Percentiles rank a stretch among this genome's conserved stretches.
Evolutionary conservation across 495 filamentous ascomycete genomes (phyloP).

Genomic region (Tirmania nivea): DNA sequence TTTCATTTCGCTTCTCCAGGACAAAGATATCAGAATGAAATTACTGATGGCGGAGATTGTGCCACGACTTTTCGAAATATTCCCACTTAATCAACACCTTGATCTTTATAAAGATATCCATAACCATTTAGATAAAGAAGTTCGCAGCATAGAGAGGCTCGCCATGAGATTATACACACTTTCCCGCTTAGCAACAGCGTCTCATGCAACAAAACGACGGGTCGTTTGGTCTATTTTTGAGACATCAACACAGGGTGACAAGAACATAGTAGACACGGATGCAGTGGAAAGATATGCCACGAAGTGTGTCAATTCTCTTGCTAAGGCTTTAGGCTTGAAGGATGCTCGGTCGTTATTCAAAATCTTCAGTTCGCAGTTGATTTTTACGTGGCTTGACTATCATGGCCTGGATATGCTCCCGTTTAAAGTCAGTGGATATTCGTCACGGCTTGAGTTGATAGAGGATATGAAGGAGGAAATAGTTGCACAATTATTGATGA

Average conservation of each 20-base stretch:
- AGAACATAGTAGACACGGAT: conserved; percentile 22
- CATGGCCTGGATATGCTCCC: conserved; percentile 39
- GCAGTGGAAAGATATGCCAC: conserved; percentile 44
- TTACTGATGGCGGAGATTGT: conserved; percentile 46
- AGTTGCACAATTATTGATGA: conserved; percentile 67
- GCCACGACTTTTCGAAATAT: conserved; percentile 35
- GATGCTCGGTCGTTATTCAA: conserved; percentile 49
- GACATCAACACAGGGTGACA: conserved; percentile 31
- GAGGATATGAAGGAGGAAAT: conserved; percentile 55
- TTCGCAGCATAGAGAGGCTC: conserved; percentile 57
- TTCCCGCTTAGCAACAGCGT: conserved; percentile 49
- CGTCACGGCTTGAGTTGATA: conserved; percentile 44
- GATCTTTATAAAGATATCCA: conserved; percentile 61
- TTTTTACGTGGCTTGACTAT: conserved; percentile 54
- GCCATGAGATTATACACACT: conserved; percentile 61
- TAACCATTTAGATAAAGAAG: conserved; percentile 45
- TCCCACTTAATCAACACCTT: conserved; percentile 47
- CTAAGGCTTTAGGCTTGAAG: conserved; percentile 38
- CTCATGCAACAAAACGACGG: conserved; percentile 58
- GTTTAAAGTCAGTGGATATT: conserved; percentile 62
- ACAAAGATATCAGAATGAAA: conserved; percentile 49
- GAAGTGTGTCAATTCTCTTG: conserved; percentile 43
- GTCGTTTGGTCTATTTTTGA: conserved; percentile 80
- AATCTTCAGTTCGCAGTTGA: conserved; percentile 78
- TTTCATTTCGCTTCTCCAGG: conserved; percentile 47